Evolutionary conservation across 2,329 filamentous ascomycete species (phyloP), one percentile per base, ranked within the genome.

Genomic region (Penicillium capsulatum): DNA sequence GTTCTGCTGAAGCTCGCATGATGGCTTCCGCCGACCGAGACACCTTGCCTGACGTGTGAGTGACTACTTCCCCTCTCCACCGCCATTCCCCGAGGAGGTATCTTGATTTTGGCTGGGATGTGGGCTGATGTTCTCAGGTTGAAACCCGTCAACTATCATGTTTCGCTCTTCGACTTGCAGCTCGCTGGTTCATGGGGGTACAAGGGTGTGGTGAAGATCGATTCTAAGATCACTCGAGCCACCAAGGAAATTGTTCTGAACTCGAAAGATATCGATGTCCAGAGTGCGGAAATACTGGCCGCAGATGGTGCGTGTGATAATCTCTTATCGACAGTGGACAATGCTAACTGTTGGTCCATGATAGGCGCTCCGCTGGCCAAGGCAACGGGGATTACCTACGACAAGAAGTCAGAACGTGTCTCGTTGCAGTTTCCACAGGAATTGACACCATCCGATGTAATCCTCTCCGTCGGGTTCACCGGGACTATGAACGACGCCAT

Each of bases 401-500:
- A 97, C 69, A 81, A 80, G 58, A 84, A 84, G 65, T 83, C 83
- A 48, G 90, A 97, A 70, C 82, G 91, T 45, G 86, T 81, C 28
- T 90, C 83, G 40, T 75, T 98, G 53, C 72, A 74, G 52, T 94
- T 98, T 63, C 68, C 80, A 22, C 73, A 85, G 50, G 81, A 85
- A 57, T 71, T 96, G 22, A 76, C 82, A 13, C 72, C 77, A 20
- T 76, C 83, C 16, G 73, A 81, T 44, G 80, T 85, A 61, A 82
- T 83, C 4, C 66, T 95, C 29, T 72, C 75, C 32, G 78, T 95
- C 59, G 75, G 80, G 14, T 95, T 92, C 59, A 76, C 84, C 55
- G 90, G 87, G 44, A 82, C 76, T 43, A 84, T 94, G 67, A 95
- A 94, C 73, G 86, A 87, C 60, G 79, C 84, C 50, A 94, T 95